Evolutionary conservation across 2,329 filamentous ascomycete species (phyloP).

Genomic region (Tolypocladium sp.): DNA sequence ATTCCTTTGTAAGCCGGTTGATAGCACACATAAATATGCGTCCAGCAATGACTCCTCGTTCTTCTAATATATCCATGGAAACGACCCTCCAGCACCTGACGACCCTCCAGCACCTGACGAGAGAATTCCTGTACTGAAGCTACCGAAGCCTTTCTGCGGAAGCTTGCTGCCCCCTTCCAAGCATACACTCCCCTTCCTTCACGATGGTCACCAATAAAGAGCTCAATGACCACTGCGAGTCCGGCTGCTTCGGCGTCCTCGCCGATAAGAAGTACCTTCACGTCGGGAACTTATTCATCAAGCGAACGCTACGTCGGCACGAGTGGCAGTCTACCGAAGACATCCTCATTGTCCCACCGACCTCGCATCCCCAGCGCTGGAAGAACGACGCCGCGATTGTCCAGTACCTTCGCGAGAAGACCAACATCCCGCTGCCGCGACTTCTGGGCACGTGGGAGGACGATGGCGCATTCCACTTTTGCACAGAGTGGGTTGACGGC

Average conservation of each 20-base stretch:
- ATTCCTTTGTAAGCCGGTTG: too few species aligned
- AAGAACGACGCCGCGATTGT: conserved; percentile 4
- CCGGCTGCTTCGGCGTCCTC: conserved; percentile 2
- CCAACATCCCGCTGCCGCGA: conserved; percentile 5
- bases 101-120: too few species aligned
- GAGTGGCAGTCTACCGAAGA: conserved; percentile 2
- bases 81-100: too few species aligned
- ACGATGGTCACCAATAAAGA: conserved; percentile 5
- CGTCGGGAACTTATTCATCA: conserved; percentile 3
- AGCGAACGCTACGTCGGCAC: conserved; percentile 2
- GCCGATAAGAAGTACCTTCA: conserved; percentile 3
- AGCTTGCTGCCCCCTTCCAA: too few species aligned
- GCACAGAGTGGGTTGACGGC: not conserved
- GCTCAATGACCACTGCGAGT: conserved; percentile 2
- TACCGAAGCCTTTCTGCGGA: too few species aligned
- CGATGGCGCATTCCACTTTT: conserved; percentile 5
- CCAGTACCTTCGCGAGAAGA: conserved; percentile 1
- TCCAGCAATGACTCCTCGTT: too few species aligned
- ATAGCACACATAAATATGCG: too few species aligned
- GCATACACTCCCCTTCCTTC: too few species aligned
- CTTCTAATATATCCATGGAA: too few species aligned
- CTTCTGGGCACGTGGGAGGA: conserved; percentile 1
- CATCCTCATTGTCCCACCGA: not conserved
- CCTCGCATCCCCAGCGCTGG: conserved; percentile 3
- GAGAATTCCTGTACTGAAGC: too few species aligned